phyloP scores from a whole-genome alignment of 345 rosid genomes.

The Microthlaspi erraticum region DNA sequence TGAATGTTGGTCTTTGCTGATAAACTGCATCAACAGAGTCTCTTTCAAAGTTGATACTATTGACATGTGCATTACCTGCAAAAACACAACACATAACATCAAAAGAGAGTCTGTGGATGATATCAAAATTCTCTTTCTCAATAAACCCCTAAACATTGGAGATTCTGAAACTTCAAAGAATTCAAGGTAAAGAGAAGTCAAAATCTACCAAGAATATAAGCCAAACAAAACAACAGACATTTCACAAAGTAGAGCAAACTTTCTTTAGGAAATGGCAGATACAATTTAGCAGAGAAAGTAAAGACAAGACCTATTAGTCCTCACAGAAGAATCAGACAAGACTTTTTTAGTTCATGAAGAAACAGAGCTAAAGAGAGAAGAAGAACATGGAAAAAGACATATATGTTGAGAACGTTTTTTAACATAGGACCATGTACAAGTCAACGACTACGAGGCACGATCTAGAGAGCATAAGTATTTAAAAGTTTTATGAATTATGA shows the following conservation, averaged over 20 bases:
- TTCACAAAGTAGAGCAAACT: constrained; percentile 9
- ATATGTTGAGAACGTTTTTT: constrained; percentile 6
- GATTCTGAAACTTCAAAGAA: constrained; percentile 9
- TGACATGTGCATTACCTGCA: constrained; percentile 62
- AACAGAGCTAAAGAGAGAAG: constrained; percentile 27
- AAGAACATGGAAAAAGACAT: constrained; percentile 32
- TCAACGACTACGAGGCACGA: constrained; percentile 44
- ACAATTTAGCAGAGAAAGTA: constrained; percentile 16
- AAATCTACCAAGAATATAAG: constrained; percentile 11
- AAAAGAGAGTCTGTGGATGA: constrained; percentile 10
- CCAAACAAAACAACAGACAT: constrained; percentile 20
- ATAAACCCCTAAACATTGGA: neutral
- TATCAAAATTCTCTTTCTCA: neutral
- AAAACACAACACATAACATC: constrained; percentile 22
- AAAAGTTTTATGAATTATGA: neutral
- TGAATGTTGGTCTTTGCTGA: constrained; percentile 47
- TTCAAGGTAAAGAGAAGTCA: constrained; percentile 21
- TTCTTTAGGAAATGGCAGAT: neutral
- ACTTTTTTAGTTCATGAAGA: constrained; percentile 28
- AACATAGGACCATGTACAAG: constrained; percentile 26
- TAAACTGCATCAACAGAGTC: constrained; percentile 46
- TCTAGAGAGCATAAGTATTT: constrained; percentile 10
- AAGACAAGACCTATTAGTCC: constrained; percentile 23
- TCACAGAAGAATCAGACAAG: constrained; percentile 25
- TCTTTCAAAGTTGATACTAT: constrained; percentile 43